Percentiles rank a stretch among this genome's conserved stretches.
Conservation (phyloP, 345 rosid genomes). For the Rhodamnia argentea region DNA sequence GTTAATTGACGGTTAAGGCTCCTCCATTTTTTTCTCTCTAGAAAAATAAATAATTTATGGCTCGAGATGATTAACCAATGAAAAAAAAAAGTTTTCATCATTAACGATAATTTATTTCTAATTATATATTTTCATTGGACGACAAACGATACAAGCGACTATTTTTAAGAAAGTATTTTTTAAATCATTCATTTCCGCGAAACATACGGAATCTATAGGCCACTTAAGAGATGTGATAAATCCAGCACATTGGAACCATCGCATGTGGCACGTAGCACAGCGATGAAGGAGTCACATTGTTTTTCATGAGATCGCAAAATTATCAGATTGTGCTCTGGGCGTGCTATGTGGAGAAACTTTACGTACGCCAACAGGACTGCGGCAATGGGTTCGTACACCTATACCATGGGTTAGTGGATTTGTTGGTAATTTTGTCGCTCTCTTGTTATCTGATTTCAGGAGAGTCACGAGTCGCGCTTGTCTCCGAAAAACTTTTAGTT, state of each 20-base stretch:
- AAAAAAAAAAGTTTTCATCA: too few relatives aligned
- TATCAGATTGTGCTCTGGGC: background rate
- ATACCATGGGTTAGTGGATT: background rate
- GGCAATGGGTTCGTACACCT: background rate
- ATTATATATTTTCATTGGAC: too few relatives aligned
- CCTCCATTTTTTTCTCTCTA: too few relatives aligned
- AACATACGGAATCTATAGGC: background rate
- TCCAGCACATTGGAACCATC: background rate
- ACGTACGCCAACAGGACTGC: background rate
- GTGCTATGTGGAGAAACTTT: background rate
- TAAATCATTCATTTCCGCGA: too few relatives aligned
- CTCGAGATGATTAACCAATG: too few relatives aligned
- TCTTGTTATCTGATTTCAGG: background rate
- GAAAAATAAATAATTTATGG: too few relatives aligned
- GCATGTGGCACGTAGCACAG: background rate
- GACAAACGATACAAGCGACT: too few relatives aligned
- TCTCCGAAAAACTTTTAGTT: background rate
- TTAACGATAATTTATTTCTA: too few relatives aligned
- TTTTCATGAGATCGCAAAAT: background rate
- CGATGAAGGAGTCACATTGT: background rate
- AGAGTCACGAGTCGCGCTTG: background rate
- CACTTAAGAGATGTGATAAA: background rate
- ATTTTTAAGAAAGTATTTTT: too few relatives aligned
- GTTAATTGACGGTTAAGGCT: background rate
- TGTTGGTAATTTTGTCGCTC: too few relatives aligned